Conservation (phyloP, 148 eudicot species). For the Rhododendron mucronatum region DNA sequence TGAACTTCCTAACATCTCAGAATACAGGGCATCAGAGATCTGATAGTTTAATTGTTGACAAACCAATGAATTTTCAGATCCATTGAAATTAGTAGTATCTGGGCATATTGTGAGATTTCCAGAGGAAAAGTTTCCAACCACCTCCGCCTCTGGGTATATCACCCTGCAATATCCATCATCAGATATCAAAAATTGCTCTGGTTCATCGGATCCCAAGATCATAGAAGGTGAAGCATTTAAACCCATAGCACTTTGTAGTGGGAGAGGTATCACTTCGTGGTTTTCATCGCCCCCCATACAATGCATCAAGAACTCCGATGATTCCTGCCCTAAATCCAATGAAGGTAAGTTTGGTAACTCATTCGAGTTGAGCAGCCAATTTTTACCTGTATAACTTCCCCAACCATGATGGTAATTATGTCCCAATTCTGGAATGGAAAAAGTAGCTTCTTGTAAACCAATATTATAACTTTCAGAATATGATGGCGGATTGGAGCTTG, state of each 20-base stretch:
- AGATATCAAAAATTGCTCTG: constrained; percentile 18
- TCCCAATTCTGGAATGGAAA: constrained; percentile 46
- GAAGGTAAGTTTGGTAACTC: constrained; percentile 42
- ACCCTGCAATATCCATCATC: constrained; percentile 31
- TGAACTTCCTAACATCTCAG: constrained; percentile 33
- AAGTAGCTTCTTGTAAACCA: constrained; percentile 35
- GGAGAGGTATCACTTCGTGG: constrained; percentile 29
- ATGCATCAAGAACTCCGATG: constrained; percentile 39
- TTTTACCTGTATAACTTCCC: constrained; percentile 26
- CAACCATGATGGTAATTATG: constrained; percentile 37
- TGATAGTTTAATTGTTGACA: constrained; percentile 40
- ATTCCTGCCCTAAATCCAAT: constrained; percentile 36
- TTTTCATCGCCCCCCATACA: constrained; percentile 23
- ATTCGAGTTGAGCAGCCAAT: constrained; percentile 34
- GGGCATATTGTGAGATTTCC: constrained; percentile 24
- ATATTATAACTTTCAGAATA: constrained; percentile 38
- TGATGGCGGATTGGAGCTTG: constrained; percentile 35
- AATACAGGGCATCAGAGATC: constrained; percentile 29
- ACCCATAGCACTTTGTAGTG: constrained; percentile 22
- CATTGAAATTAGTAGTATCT: constrained; percentile 26
- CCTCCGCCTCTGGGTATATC: constrained; percentile 22
- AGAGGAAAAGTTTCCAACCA: constrained; percentile 20
- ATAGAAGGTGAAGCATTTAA: constrained; percentile 21
- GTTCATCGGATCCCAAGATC: constrained; percentile 21
- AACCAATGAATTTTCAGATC: constrained; percentile 29